These are phyloP conservation scores for California macrophylla DNA, from an alignment of 441 rosid genomes.

Conservation along the genomic window DNA sequence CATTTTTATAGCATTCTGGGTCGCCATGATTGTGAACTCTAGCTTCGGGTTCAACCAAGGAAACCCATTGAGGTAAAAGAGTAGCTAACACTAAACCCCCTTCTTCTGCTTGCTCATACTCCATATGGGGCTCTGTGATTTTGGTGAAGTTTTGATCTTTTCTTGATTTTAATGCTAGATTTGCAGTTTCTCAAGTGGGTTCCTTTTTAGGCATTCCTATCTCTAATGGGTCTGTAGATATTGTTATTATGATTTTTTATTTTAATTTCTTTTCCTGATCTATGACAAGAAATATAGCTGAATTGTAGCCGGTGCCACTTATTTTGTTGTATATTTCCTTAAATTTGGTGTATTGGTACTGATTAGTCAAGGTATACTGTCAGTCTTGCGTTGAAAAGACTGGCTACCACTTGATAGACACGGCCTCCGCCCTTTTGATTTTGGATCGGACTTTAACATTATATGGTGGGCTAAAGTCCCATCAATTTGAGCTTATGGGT, in stretches of 20 bases:
- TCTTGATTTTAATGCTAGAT: constrained; percentile 9
- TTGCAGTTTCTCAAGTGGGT: constrained; percentile 14
- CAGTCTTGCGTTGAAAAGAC: too few relatives aligned
- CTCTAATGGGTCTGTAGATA: neutral
- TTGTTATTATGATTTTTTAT: neutral
- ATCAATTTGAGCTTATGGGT: too few relatives aligned
- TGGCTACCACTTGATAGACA: too few relatives aligned
- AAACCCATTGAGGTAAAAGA: constrained; percentile 60
- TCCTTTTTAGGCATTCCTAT: neutral
- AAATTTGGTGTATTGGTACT: neutral
- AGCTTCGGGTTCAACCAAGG: constrained; percentile 96
- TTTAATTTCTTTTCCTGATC: neutral
- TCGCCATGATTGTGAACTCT: constrained; percentile 93
- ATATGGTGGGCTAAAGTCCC: too few relatives aligned
- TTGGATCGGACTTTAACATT: too few relatives aligned
- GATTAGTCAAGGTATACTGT: neutral
- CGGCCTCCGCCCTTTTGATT: too few relatives aligned
- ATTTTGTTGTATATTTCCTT: neutral
- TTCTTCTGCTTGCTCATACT: constrained; percentile 15
- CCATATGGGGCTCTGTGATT: constrained; percentile 25
- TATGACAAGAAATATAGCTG: neutral
- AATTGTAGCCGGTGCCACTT: neutral
- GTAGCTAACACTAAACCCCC: neutral
- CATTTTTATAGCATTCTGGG: constrained; percentile 80
- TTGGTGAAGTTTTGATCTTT: constrained; percentile 12